Conservation (phyloP, 495 filamentous ascomycete species). For the Aeminium ludgeri region DNA sequence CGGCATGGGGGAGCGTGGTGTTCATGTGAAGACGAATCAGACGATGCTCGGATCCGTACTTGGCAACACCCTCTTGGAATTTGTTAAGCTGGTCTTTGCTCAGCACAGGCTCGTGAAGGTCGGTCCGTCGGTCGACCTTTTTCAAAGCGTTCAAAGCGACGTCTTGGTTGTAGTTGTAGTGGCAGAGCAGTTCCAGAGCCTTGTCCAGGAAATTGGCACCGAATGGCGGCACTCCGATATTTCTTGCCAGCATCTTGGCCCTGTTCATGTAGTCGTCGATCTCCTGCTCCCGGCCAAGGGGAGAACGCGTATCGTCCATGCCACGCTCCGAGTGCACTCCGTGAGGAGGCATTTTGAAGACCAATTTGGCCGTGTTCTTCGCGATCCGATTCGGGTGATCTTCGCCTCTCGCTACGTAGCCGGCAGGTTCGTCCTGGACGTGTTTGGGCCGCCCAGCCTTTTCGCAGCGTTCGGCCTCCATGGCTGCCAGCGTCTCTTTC, state of each 20-base stretch:
- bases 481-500: constrained; percentile 59
- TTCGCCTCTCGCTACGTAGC: constrained; percentile 71
- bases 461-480: constrained; percentile 63
- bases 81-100: constrained; percentile 62
- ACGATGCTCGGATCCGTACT: constrained; percentile 80
- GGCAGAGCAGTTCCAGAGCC: constrained; percentile 55
- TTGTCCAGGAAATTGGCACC: constrained; percentile 84
- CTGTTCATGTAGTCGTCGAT: constrained; percentile 61
- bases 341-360: constrained; percentile 42
- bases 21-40: constrained; percentile 72
- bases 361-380: constrained; percentile 36
- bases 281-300: too few relatives aligned
- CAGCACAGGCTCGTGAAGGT: constrained; percentile 73
- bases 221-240: constrained; percentile 46
- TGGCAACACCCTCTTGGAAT: constrained; percentile 84
- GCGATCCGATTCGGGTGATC: constrained; percentile 44
- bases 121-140: constrained; percentile 48
- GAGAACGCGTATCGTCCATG: constrained; percentile 25
- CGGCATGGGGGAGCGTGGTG: constrained; percentile 46
- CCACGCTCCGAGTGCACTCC: constrained; percentile 3
- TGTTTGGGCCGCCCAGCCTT: constrained; percentile 74
- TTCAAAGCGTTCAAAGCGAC: constrained; percentile 57
- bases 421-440: constrained; percentile 78
- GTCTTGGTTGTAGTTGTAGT: constrained; percentile 50
- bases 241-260: constrained; percentile 42